phyloP scores from a whole-genome alignment of 1,284 basidiomycete species.

The Ganoderma sp. region DNA sequence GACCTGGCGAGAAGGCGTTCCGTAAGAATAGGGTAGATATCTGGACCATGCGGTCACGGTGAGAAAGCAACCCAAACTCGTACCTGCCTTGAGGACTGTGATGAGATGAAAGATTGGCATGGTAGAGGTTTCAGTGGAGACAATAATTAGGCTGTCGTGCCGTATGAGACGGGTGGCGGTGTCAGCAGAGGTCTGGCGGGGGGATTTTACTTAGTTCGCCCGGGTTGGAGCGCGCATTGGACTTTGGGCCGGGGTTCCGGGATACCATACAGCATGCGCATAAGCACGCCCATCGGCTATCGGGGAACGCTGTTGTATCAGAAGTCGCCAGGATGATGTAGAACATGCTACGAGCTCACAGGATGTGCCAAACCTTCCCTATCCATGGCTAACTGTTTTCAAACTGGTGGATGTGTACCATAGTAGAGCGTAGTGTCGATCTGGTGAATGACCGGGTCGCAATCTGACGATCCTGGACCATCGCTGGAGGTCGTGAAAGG shows the following conservation, averaged over 20 bases:
- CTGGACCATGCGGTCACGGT: background rate
- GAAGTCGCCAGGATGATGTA: background rate
- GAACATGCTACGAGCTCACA: conserved; percentile 1
- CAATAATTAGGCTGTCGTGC: background rate
- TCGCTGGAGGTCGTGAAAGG: background rate
- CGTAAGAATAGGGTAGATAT: conserved; percentile 5
- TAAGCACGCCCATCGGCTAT: conserved; percentile 3
- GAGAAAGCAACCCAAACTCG: background rate
- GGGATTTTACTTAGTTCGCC: background rate
- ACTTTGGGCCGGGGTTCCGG: background rate
- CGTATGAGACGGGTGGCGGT: background rate
- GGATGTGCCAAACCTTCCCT: background rate
- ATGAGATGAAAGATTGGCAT: conserved; percentile 1
- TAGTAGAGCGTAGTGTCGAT: background rate
- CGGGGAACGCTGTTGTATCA: background rate
- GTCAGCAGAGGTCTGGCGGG: background rate
- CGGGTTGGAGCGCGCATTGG: background rate
- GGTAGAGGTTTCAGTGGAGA: background rate
- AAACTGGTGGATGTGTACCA: background rate
- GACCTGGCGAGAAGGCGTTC: background rate
- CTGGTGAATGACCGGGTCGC: background rate
- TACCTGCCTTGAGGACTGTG: background rate
- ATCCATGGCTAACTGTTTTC: background rate
- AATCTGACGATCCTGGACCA: background rate
- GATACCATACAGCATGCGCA: background rate